Evolutionary conservation across 1,139 yeast species (phyloP).

Genomic region (Saccharomycopsis hybrid): DNA sequence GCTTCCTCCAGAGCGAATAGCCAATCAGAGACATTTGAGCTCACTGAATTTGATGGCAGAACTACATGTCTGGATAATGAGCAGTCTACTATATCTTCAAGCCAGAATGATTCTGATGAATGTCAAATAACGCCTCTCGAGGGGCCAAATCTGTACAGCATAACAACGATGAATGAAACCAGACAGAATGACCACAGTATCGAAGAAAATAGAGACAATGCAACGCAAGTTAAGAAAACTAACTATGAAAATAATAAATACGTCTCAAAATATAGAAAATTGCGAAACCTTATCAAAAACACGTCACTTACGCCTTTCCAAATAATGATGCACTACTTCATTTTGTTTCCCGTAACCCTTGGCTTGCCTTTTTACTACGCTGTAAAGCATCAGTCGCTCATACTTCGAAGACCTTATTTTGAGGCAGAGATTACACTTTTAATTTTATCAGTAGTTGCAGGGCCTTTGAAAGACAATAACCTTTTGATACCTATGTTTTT

Average conservation of each 20-base stretch:
- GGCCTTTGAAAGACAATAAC: not conserved
- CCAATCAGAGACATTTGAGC: not conserved
- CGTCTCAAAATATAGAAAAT: too few species aligned
- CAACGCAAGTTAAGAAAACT: too few species aligned
- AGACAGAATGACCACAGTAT: too few species aligned
- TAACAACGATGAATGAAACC: too few species aligned
- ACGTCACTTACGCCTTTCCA: not conserved
- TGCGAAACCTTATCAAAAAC: too few species aligned
- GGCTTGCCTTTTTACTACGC: not conserved
- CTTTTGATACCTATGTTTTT: not conserved
- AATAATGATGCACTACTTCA: not conserved
- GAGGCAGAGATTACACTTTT: not conserved
- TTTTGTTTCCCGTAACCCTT: not conserved
- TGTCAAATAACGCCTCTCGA: too few species aligned
- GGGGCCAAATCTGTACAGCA: too few species aligned
- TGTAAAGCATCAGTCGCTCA: not conserved
- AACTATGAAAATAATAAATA: too few species aligned
- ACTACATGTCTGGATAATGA: not conserved
- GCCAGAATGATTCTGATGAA: not conserved
- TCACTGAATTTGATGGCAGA: not conserved
- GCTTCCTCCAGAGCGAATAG: not conserved
- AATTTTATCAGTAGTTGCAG: not conserved
- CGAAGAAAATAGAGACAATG: too few species aligned
- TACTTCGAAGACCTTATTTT: not conserved
- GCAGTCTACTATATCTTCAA: too few species aligned